Evolutionary conservation across 2,329 filamentous ascomycete genomes (phyloP).

Genomic region (Juglanconis oblonga): DNA sequence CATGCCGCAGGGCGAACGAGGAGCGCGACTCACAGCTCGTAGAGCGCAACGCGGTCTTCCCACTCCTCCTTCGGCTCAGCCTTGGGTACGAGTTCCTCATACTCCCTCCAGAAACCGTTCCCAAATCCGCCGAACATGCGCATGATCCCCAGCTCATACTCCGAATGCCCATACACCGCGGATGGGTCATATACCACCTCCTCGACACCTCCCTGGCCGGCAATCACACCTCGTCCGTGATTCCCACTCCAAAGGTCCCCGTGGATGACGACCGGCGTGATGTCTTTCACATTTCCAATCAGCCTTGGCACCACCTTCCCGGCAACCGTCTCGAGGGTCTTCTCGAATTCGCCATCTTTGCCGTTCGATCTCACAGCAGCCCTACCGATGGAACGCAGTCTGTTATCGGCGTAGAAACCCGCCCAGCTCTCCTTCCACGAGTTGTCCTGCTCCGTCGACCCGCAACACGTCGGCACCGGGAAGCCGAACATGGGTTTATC

Average conservation of each 20-base stretch:
- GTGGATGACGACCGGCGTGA: conserved; percentile 79
- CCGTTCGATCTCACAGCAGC: conserved; percentile 61
- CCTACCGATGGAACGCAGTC: conserved; percentile 64
- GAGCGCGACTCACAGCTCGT: conserved; percentile 66
- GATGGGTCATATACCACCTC: conserved; percentile 82
- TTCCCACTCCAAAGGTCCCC: conserved; percentile 96
- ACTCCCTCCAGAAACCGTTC: conserved; percentile 69
- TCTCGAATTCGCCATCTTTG: conserved; percentile 56
- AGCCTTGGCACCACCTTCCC: conserved; percentile 68
- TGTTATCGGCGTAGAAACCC: conserved; percentile 77
- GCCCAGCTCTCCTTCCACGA: conserved; percentile 71
- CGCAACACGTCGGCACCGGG: conserved; percentile 80
- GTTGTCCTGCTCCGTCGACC: conserved; percentile 80
- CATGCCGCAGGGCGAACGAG: background rate
- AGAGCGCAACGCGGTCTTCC: conserved; percentile 76
- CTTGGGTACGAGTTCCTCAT: conserved; percentile 71
- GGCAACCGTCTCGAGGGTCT: conserved; percentile 63
- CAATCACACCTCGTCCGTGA: conserved; percentile 63
- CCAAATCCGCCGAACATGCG: conserved; percentile 92
- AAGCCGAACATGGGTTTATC: conserved; percentile 73
- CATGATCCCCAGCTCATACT: conserved; percentile 94
- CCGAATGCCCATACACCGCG: conserved; percentile 78
- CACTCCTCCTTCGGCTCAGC: conserved; percentile 80
- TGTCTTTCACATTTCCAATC: conserved; percentile 64
- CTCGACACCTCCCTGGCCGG: conserved; percentile 49